Base-by-base conservation (phyloP, 2,329 filamentous ascomycete genomes). In the Fusarium secorum region DNA sequence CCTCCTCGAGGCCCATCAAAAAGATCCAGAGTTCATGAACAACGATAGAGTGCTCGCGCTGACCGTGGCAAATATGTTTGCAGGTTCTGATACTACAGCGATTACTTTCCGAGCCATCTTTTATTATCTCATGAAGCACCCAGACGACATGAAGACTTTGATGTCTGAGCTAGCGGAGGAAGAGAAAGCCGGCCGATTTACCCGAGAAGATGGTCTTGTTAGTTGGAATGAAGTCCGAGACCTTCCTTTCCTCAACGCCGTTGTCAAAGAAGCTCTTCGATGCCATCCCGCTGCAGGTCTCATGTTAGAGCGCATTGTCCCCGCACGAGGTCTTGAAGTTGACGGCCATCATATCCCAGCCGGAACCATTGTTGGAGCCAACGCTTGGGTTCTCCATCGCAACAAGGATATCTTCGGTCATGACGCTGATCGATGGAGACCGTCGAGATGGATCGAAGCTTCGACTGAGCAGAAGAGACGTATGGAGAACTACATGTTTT, bases 231-330 rank as follows among this genome's bases (percentile, higher is more conserved):
- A 94, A 79, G 86, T 85, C 35, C 90, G 93, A 78, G 87, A 87
- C 52, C 84, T 95, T 3, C 88, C 88, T 0, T 95, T 94, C 78
- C 87, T 95, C 14, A 90, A 93, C 74, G 92, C 92, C 5, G 89
- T 89, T 56, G 86, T 95, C 74, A 92, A 94, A 76, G 93, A 96
- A 79, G 88, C 90, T 10, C 91, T 95, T 81, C 87, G 92, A 24
- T 77, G 93, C 64, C 91, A 95, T 78, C 93, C 93, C 0, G 91
- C 92, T 1, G 86, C 90, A 0, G 92, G 91, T 0, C 81, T 94
- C 7, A 88, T 90, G 2, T 83, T 95, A 38, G 92, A 95, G 78
- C 87, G 93, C 66, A 83, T 94, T 42, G 90, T 93, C 0, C 93
- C 92, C 0, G 78, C 83, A 0, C 82, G 85, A 22, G 91, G 91